Conservation (phyloP, 169 alveolate species). For the Plasmodium billcollinsi region DNA sequence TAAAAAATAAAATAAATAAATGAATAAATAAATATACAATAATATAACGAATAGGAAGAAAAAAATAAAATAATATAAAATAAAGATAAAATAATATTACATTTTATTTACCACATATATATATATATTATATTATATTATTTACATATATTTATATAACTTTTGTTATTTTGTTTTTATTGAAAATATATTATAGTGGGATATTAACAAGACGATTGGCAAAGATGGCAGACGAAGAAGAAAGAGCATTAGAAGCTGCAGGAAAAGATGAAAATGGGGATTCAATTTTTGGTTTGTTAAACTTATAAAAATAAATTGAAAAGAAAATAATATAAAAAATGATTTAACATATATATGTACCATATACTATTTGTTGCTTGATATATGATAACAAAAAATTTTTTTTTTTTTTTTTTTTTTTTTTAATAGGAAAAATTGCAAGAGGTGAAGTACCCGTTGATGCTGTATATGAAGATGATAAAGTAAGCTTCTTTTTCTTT, state of each 20-base stretch:
- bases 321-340: neutral
- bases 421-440: conserved; percentile 53
- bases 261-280: conserved; percentile 65
- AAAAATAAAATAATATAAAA: too few species aligned
- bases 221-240: conserved; percentile 65
- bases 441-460: conserved; percentile 45
- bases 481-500: neutral
- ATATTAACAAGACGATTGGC: conserved; percentile 10
- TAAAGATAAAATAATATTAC: too few species aligned
- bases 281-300: conserved; percentile 39
- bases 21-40: neutral
- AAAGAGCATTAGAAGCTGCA: conserved; percentile 59
- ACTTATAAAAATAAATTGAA: neutral
- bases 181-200: conserved; percentile 4
- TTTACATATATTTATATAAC: neutral
- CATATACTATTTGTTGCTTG: too few species aligned
- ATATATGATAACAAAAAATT: neutral
- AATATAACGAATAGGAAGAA: too few species aligned
- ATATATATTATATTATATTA: neutral
- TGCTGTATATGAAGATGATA: conserved; percentile 58
- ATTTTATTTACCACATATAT: too few species aligned
- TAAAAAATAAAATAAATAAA: neutral
- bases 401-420: neutral
- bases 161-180: neutral
- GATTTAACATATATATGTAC: neutral